These are phyloP conservation scores for Rhytidhysteron rufulum DNA, from an alignment of 2,329 filamentous ascomycete species.

Conservation along the genomic window DNA sequence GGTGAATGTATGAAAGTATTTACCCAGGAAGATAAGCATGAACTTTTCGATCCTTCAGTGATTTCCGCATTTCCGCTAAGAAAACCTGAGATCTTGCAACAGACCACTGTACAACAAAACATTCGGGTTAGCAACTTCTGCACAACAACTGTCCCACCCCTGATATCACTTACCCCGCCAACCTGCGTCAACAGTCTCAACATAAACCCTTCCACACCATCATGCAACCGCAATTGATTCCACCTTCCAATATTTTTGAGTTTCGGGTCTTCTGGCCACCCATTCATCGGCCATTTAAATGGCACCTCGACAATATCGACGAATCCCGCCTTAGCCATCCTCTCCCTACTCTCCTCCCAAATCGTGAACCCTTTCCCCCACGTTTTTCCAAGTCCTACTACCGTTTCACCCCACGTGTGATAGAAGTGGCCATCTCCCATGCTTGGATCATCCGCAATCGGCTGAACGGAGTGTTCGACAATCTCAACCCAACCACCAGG, in stretches of 20 bases:
- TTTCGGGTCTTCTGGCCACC: conserved; percentile 27
- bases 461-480: conserved; percentile 40
- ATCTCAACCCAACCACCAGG: conserved; percentile 44
- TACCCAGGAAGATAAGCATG: conserved; percentile 33
- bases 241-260: conserved; percentile 34
- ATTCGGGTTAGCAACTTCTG: conserved; percentile 1
- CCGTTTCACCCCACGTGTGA: conserved; percentile 30
- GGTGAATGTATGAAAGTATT: conserved; percentile 1
- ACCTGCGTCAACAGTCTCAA: conserved; percentile 33
- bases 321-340: conserved; percentile 30
- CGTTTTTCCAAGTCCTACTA: conserved; percentile 32
- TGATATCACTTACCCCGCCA: conserved; percentile 20
- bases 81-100: conserved; percentile 31
- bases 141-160: not conserved
- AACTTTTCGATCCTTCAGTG: conserved; percentile 26
- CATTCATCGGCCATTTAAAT: conserved; percentile 36
- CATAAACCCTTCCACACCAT: conserved; percentile 37
- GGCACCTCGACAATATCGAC: conserved; percentile 27
- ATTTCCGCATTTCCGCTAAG: conserved; percentile 33
- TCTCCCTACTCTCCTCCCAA: conserved; percentile 29
- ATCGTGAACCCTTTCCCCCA: conserved; percentile 37
- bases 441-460: conserved; percentile 39
- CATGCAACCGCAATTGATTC: conserved; percentile 34
- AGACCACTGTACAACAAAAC: conserved; percentile 21
- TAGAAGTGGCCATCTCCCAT: conserved; percentile 35